These are phyloP conservation scores for Aspergillus transmontanensis DNA, from an alignment of 2,329 filamentous ascomycete species.

Conservation along the genomic window DNA sequence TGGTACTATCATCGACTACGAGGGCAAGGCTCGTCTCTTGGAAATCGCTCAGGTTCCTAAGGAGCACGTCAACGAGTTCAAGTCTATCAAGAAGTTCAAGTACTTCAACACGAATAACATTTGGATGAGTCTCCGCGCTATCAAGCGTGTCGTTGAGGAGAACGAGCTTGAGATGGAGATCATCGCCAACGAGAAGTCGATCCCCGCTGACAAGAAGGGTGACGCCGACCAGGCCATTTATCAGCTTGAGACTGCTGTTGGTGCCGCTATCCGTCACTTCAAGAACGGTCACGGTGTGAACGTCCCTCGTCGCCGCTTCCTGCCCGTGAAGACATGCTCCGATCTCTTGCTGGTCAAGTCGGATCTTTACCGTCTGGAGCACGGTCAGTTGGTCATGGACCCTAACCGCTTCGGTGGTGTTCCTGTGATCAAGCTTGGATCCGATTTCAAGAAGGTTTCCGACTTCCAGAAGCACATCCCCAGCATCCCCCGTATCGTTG, in stretches of 20 bases:
- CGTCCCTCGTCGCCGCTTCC: constrained; percentile 93
- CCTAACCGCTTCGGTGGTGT: constrained; percentile 94
- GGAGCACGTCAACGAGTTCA: constrained; percentile 99
- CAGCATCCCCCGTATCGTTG: constrained; percentile 54
- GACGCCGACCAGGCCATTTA: constrained; percentile 97
- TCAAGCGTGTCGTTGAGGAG: constrained; percentile 98
- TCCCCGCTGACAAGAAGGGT: constrained; percentile 98
- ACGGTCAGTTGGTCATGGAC: constrained; percentile 97
- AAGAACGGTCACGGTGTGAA: constrained; percentile 98
- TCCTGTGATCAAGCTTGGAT: constrained; percentile 96
- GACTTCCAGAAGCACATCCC: constrained; percentile 60
- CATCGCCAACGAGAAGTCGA: constrained; percentile 98
- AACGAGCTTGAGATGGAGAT: constrained; percentile 99
- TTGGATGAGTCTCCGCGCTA: constrained; percentile 96
- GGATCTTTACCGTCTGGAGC: constrained; percentile 96
- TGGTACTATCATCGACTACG: constrained; percentile 99
- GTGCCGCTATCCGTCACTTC: constrained; percentile 98
- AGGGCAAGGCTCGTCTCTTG: constrained; percentile 91
- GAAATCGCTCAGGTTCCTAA: constrained; percentile 99
- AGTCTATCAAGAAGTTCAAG: constrained; percentile 99
- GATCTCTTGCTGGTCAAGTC: constrained; percentile 99
- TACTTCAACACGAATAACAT: constrained; percentile 99
- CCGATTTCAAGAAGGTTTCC: constrained; percentile 99
- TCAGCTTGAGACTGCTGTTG: constrained; percentile 97
- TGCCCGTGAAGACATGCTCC: constrained; percentile 99